These are phyloP conservation scores for Mariannaea elegans DNA, from an alignment of 2,329 filamentous ascomycete species.

Conservation along the genomic window DNA sequence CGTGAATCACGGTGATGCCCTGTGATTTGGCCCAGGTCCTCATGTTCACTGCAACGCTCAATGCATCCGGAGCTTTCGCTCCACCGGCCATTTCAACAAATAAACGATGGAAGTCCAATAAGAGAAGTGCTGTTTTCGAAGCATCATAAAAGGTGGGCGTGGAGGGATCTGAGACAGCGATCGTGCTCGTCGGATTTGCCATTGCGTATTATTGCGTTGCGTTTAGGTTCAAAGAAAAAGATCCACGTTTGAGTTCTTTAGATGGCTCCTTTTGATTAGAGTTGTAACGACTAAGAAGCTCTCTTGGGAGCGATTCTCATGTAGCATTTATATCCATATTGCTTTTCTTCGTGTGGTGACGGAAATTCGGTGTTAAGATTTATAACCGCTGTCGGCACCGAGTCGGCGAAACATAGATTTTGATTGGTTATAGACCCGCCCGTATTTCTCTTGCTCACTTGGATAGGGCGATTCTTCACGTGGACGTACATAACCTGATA, in stretches of 20 bases:
- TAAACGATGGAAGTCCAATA: slow-evolving; percentile 14
- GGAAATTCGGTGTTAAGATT: slow-evolving; percentile 2
- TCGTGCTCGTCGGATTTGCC: not conserved
- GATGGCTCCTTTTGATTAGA: too few species aligned
- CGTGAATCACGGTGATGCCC: slow-evolving; percentile 10
- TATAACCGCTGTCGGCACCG: slow-evolving; percentile 8
- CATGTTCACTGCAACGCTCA: slow-evolving; percentile 3
- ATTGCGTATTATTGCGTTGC: not conserved
- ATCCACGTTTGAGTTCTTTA: too few species aligned
- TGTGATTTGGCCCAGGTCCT: slow-evolving; percentile 15
- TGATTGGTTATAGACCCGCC: too few species aligned
- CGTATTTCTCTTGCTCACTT: too few species aligned
- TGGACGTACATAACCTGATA: too few species aligned
- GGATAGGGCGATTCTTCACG: too few species aligned
- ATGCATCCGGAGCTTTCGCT: not conserved
- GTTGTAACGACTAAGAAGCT: not conserved
- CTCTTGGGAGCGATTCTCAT: too few species aligned
- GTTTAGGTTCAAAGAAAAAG: not conserved
- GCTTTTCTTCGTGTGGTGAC: not conserved
- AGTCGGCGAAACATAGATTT: not conserved
- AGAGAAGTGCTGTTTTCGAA: slow-evolving; percentile 7
- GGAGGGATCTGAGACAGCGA: not conserved
- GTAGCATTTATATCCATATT: not conserved
- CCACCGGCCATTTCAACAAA: slow-evolving; percentile 7
- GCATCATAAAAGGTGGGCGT: not conserved